Percentiles rank a stretch among this genome's conserved stretches.
These are phyloP conservation scores for Metschnikowia anglica DNA, from an alignment of 805 yeast genomes.

Conservation along the genomic window DNA sequence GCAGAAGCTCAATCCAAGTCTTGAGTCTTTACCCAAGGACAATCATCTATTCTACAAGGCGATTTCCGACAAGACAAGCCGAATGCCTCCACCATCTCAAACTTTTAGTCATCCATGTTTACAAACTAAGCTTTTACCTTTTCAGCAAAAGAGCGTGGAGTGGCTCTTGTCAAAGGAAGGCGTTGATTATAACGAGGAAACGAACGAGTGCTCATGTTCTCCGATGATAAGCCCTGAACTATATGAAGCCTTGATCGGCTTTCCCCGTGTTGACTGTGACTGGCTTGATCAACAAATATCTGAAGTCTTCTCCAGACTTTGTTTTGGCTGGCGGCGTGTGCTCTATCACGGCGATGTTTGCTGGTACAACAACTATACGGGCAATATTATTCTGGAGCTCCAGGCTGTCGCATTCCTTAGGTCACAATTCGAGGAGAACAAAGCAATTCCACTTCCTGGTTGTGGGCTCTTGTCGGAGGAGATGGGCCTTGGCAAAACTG, in stretches of 20 bases:
- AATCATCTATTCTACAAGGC: slow-evolving; percentile 49
- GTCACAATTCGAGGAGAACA: slow-evolving; percentile 25
- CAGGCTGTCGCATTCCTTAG: slow-evolving; percentile 29
- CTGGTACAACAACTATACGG: slow-evolving; percentile 55
- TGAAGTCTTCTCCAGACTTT: slow-evolving; percentile 37
- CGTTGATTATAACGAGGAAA: slow-evolving; percentile 31
- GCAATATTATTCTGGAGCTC: slow-evolving; percentile 40
- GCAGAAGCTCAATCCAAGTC: not conserved
- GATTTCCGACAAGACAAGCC: slow-evolving; percentile 46
- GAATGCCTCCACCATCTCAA: slow-evolving; percentile 19
- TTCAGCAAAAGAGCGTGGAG: slow-evolving; percentile 53
- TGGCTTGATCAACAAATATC: slow-evolving; percentile 26
- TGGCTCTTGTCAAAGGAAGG: slow-evolving; percentile 60
- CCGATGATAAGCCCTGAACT: slow-evolving; percentile 22
- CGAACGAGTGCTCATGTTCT: slow-evolving; percentile 22
- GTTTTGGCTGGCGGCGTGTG: slow-evolving; percentile 53
- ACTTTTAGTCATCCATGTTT: slow-evolving; percentile 42
- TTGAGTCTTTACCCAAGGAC: slow-evolving; percentile 23
- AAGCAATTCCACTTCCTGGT: slow-evolving; percentile 39
- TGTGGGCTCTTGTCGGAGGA: slow-evolving; percentile 85
- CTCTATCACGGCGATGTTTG: slow-evolving; percentile 11
- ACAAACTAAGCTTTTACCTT: slow-evolving; percentile 43
- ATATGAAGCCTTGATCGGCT: slow-evolving; percentile 3
- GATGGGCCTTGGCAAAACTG: slow-evolving; percentile 96
- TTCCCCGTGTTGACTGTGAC: slow-evolving; percentile 10